Base-by-base conservation (phyloP, 805 yeast genomes). In the Pichia rugopelliculosa region DNA sequence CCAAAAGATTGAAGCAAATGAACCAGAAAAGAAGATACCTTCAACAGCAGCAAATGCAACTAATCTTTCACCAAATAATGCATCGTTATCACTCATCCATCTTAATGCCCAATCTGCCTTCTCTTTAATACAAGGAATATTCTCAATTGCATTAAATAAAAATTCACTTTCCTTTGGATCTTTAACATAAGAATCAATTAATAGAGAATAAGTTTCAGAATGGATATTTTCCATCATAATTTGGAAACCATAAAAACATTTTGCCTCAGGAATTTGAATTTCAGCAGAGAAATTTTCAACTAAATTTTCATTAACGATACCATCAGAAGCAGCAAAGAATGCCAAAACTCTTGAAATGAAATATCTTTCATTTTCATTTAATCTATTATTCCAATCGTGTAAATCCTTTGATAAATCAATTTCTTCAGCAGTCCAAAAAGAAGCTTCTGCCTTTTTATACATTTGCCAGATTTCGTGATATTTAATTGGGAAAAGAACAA, bases 211-310 rank as follows among this genome's bases (percentile, higher is more conserved):
- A 41, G 97, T 93, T 74, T 91, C 99, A 22, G 96, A 84, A 71
- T 91, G 99, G 64, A 91, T 93, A 77, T 93, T 91, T 74, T 91
- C 99, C 91, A 93, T 93, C 98, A 90, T 90, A 70, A 91, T 93
- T 75, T 91, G 99, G 87, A 93, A 91, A 42, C 99, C 99, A 69
- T 91, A 91, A 77, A 91, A 93, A 69, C 96, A 90, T 70, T 91
- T 90, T 61, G 98, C 99, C 75, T 91, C 99, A 48, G 99, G 93
- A 55, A 87, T 72, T 71, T 90, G 96, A 52, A 93, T 97, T 72
- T 91, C 98, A 55, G 96, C 96, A 49, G 95, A 84, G 74, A 91
- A 91, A 67, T 95, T 90, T 72, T 91, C 98, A 53, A 91, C 96
- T 67, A 91, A 79, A 72, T 91, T 91, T 74, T 91, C 99, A 66